Evolutionary conservation across 1,284 basidiomycete genomes (phyloP), one percentile per base, ranked within the genome.

Genomic region (Cystobasidium pallidum): DNA sequence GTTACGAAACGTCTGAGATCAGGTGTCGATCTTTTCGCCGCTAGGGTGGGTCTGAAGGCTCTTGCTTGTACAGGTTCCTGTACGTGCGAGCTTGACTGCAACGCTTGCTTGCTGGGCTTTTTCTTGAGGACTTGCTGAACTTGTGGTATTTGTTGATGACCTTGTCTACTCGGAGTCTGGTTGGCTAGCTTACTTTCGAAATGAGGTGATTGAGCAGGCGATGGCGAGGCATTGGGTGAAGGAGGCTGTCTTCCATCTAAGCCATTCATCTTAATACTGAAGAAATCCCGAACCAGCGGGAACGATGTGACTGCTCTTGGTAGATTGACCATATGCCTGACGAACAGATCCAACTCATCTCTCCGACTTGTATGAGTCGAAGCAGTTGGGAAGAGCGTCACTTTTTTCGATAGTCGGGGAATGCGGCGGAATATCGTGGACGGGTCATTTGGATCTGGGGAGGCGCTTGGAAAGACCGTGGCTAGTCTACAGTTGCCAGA

Each of bases 291-390:
- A 3, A 77, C 75, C 52, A 76, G 30, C 2, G 52, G 21, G 32
- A 68, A 73, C 4, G 73, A 49, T 28, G 51, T 70, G 52, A 77
- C 71, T 4, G 72, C 41, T 13, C 28, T 32, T 21, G 76, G 66
- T 52, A 77, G 71, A n/a, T 61, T 61, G 64, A 77, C 74, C 3
- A 77, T 66, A 6, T 71, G 73, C 1, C 66, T 64, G 6, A 71
- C 73, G 57, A 76, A 77, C 1, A 72, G 51, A 28, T 76, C 75
- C 30, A 77, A 73, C 49, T 76, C 76, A 47, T 63, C 70, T 58
- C 73, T 73, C 15, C 76, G 75, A 7, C 65, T 63, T 2, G 61
- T 54, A 64, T 74, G 72, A 1, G 64, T 72, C 2, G 76, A 66
- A 7, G 74, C 52, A 13, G 72, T 75, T 51, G 75, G 66, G 55